A percentile compares a stretch with the other conserved stretches of the same genome.
These are phyloP conservation scores for Ceratocystis cacaofunesta DNA, from an alignment of 2,329 filamentous ascomycete genomes.

Conservation along the genomic window DNA sequence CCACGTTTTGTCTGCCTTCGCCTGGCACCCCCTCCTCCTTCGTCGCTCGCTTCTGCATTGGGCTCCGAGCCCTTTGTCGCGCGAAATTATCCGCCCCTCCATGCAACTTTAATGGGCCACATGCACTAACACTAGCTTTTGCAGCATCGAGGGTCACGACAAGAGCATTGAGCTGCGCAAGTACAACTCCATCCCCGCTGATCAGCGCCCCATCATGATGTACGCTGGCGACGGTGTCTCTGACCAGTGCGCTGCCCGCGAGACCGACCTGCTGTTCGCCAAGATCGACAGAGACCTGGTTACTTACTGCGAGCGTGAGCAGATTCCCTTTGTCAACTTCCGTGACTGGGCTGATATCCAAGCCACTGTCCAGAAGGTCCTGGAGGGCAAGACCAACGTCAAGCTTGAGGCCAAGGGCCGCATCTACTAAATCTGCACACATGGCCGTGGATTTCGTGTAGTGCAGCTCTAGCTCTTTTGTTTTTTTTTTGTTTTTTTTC, in stretches of 20 bases:
- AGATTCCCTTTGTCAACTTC: conserved; percentile 78
- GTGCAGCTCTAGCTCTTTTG: neutral
- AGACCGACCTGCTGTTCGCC: conserved; percentile 86
- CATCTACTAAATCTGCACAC: conserved; percentile 14
- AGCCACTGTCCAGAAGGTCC: conserved; percentile 59
- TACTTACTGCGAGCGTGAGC: conserved; percentile 68
- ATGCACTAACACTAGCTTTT: neutral
- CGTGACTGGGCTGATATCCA: conserved; percentile 71
- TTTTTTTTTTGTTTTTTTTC: neutral
- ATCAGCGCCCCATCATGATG: conserved; percentile 64
- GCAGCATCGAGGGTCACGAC: conserved; percentile 80
- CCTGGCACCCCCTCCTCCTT: neutral
- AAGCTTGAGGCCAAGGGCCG: conserved; percentile 49
- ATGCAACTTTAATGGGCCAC: neutral
- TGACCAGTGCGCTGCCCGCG: conserved; percentile 77
- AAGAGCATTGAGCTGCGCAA: conserved; percentile 84
- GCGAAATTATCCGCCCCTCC: neutral
- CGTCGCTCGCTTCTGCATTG: neutral
- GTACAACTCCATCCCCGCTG: conserved; percentile 56
- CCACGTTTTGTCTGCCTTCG: neutral
- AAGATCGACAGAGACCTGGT: conserved; percentile 77
- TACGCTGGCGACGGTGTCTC: conserved; percentile 93
- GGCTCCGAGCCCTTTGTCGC: neutral
- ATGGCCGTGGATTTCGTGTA: neutral
- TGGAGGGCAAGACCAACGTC: conserved; percentile 54